Base-by-base conservation (phyloP, 2,329 filamentous ascomycete genomes). In the Penicillium sp. region DNA sequence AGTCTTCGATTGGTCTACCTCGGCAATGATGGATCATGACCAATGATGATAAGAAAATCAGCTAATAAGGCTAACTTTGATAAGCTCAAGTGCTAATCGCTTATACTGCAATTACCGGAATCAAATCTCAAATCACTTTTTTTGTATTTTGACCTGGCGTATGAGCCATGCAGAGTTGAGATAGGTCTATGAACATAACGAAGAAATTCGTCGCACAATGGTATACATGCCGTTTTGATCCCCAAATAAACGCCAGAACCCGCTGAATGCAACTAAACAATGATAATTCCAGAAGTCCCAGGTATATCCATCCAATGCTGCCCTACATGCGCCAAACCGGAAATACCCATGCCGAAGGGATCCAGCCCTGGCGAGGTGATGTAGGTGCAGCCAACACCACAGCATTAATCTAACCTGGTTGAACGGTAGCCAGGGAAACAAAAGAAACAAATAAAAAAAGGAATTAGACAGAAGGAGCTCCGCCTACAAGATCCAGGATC, bases 401-500 rank as follows among this genome's bases (percentile, higher is more conserved):
- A 61, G 59, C 53, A 68, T 66, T 66, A 64, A 65, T 62, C 48
- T 55, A 55, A 53, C 53, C 61, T 57, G 61, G 59, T 56, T 29
- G 49, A 58, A 52, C 39, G 49, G 58, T 50, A 46, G 47, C 54
- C 50, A 47, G 60, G 51, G 51, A 54, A 50, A 51, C 51, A 54
- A 25, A 46, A 23, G 29, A 53, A 48, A 26, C n/a, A 44, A 44
- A 44, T 10, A 33, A 11, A 48, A 48, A 58, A 43, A 19, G 26
- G 53, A 53, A 49, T 66, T 68, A 74, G 26, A 68, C 50, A 39
- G 67, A 61, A 52, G 70, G 52, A 45, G 70, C 50, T 44, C 63
- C 65, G 47, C 88, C 88, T 39, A 99, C 87, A 53, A 99, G 84
- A 77, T 97, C 95, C 43, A 95, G 82, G 60, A 98, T 93, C 83